phyloP scores from a whole-genome alignment of 805 yeast species.

The Ogataea zsoltii region DNA sequence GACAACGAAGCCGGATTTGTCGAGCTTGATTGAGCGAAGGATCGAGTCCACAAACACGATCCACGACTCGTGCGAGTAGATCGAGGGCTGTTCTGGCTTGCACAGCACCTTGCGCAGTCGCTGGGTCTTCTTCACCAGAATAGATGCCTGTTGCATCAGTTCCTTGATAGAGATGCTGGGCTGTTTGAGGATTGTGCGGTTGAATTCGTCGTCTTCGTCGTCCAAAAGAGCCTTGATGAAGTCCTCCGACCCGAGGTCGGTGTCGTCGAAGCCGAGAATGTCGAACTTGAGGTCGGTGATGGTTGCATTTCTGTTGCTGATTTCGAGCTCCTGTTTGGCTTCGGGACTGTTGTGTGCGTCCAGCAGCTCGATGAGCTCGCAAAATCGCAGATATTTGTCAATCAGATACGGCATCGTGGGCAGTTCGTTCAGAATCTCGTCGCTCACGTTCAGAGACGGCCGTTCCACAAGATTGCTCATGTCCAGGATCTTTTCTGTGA shows the following conservation, averaged over 20 bases:
- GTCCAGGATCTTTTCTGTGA: conserved; percentile 56
- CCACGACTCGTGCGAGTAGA: conserved; percentile 25
- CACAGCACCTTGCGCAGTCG: conserved; percentile 19
- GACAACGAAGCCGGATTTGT: conserved; percentile 16
- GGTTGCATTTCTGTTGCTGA: conserved; percentile 21
- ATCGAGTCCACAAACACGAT: conserved; percentile 18
- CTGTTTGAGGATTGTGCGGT: conserved; percentile 21
- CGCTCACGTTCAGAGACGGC: conserved; percentile 58
- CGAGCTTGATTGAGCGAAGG: conserved; percentile 16
- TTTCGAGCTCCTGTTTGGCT: conserved; percentile 19
- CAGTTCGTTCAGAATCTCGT: conserved; percentile 51
- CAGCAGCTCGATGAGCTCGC: conserved; percentile 55
- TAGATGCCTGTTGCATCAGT: conserved; percentile 28
- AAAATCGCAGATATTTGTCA: conserved; percentile 62
- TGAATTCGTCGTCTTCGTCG: conserved; percentile 29
- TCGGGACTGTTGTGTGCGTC: conserved; percentile 22
- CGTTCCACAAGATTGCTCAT: conserved; percentile 57
- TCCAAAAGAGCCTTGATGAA: conserved; percentile 48
- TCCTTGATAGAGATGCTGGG: conserved; percentile 25
- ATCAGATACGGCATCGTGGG: conserved; percentile 71
- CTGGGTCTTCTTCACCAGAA: conserved; percentile 23
- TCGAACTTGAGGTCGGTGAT: conserved; percentile 35
- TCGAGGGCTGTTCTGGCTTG: conserved; percentile 26
- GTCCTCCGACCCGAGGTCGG: conserved; percentile 62
- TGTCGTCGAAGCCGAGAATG: conserved; percentile 47